phyloP scores from a whole-genome alignment of 179 eudicot genomes.

The Camellia oleifera region DNA sequence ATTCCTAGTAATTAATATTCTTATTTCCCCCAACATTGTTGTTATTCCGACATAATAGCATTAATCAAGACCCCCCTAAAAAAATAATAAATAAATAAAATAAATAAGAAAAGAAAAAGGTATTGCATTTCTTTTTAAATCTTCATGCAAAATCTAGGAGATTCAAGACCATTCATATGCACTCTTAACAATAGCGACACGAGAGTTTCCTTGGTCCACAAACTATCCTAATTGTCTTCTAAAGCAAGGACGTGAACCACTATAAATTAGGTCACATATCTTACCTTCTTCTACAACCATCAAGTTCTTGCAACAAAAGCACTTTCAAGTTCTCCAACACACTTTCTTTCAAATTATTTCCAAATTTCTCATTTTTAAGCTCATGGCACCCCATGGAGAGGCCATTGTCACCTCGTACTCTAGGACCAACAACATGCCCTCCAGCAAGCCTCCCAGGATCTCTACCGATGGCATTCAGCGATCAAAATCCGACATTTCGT shows the following conservation, averaged over 20 bases:
- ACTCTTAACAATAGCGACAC: conserved; percentile 9
- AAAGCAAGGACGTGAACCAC: background rate
- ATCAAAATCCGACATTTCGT: conserved; percentile 59
- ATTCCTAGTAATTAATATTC: too few relatives aligned
- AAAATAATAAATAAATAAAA: too few relatives aligned
- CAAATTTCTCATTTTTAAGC: background rate
- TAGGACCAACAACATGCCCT: background rate
- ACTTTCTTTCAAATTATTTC: background rate
- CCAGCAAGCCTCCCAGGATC: conserved; percentile 28
- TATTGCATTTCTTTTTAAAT: background rate
- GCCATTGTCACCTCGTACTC: conserved; percentile 13
- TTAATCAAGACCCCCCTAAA: too few relatives aligned
- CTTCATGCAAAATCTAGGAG: conserved; percentile 8
- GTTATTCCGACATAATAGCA: too few relatives aligned
- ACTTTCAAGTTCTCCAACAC: too few relatives aligned
- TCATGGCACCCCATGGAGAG: conserved; percentile 40
- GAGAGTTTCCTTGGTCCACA: conserved; percentile 22
- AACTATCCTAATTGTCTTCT: background rate
- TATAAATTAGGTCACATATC: conserved; percentile 14
- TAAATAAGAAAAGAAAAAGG: background rate
- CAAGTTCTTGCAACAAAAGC: background rate
- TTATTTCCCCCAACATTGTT: too few relatives aligned
- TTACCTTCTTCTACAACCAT: background rate
- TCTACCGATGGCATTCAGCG: conserved; percentile 37
- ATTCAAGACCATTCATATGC: conserved; percentile 17